Base-by-base conservation (phyloP, 805 yeast genomes). In the Blastobotrys robertii region DNA sequence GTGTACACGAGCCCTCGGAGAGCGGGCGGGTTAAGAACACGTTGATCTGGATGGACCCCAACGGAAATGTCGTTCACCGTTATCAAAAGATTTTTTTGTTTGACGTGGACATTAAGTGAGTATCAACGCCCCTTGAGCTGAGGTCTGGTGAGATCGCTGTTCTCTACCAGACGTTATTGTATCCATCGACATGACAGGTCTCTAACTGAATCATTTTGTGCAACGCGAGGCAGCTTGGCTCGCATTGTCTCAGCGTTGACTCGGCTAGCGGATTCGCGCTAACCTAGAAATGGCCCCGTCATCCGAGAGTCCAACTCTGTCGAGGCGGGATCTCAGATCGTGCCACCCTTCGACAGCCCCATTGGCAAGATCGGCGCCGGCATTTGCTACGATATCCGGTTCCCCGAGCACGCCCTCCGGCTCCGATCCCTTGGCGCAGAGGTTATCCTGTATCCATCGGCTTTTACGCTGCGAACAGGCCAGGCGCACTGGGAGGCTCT, bases 381-480 rank as follows among this genome's bases (percentile, higher is more conserved):
- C 9, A 57, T 57, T 11, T 88, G 95, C 61, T 87, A 84, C 61
- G 97, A 85, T 62, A 76, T 86, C 30, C 67, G 97, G 49, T 85
- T 86, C 57, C 94, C 95, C 0, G 95, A 87, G 57, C 63, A 84
- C 38, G 79, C 92, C 1, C 53, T 81, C 30, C 62, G 79, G 34
- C 62, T 84, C 30, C 65, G 95, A 41, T 57, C 74, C 8, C 52
- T 64, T 41, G 95, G 95, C 2, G 94, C 95, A 1, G 72, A 84
- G 45, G 66, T 90, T 15, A 52, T 90, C 33, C 74, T 90, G 2
- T 90, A 68, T 53, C 97, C 98, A 0, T 81, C 94, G 19, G 97
- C 97, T 0, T 92, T 94, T 69, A 92, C 96, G 0, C 74, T 83
- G 57, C 78, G 79, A 49, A 90, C 97, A 0, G 98, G 98, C 1